These are phyloP conservation scores for Hypoxylon sp. DNA, from an alignment of 2,329 filamentous ascomycete genomes.

Conservation along the genomic window DNA sequence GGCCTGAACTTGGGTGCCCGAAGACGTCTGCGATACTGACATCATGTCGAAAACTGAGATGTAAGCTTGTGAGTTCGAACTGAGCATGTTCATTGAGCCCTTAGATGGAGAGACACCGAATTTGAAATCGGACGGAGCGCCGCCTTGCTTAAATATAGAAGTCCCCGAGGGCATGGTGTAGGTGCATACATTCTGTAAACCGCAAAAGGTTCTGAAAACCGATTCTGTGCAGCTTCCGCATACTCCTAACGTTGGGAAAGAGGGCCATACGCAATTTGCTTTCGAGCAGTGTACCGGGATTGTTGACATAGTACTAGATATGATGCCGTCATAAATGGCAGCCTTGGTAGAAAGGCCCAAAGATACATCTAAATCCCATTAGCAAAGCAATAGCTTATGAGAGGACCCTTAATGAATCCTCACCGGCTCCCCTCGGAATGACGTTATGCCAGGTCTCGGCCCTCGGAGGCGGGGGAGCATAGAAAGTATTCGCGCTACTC, in stretches of 20 bases:
- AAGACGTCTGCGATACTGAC: conserved; percentile 48
- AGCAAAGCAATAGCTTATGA: conserved; percentile 20
- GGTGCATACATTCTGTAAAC: conserved; percentile 47
- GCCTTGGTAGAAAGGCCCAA: conserved; percentile 57
- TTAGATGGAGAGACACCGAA: conserved; percentile 55
- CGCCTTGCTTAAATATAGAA: conserved; percentile 47
- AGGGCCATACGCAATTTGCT: conserved; percentile 57
- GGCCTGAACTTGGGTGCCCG: conserved; percentile 45
- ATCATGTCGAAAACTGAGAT: conserved; percentile 58
- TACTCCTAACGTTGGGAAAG: conserved; percentile 56
- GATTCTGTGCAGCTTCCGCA: conserved; percentile 55
- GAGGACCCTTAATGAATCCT: conserved; percentile 10
- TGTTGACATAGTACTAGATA: conserved; percentile 51
- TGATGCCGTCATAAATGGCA: conserved; percentile 58
- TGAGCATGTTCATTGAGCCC: conserved; percentile 35
- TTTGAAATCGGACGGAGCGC: conserved; percentile 46
- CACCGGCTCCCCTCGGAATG: conserved; percentile 44
- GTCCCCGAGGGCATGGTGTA: conserved; percentile 54
- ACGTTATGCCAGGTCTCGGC: conserved; percentile 58
- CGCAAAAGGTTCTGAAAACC: conserved; percentile 34
- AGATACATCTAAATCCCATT: conserved; percentile 39
- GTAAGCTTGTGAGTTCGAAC: conserved; percentile 49
- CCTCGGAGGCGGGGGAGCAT: conserved; percentile 52
- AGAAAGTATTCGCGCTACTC: conserved; percentile 36
- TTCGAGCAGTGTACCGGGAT: conserved; percentile 53